Conservation (phyloP, 192 early-diverging fungal species). For the Entophlyctis luteolus region DNA sequence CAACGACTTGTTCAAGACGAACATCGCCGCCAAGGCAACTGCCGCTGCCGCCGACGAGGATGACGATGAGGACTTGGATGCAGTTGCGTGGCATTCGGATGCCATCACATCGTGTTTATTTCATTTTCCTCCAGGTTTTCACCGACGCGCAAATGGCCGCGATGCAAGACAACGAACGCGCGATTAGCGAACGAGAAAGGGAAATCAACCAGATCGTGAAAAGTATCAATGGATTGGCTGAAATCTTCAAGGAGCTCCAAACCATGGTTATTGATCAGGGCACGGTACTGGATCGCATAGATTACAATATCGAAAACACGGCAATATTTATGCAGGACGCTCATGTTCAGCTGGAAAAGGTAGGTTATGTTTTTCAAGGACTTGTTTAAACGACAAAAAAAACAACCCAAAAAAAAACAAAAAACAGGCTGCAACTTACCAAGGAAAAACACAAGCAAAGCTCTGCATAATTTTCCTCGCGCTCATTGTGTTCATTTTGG, state of each 20-base stretch:
- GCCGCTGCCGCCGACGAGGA: slow-evolving; percentile 5
- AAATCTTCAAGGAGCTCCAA: slow-evolving; percentile 90
- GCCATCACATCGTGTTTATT: neutral
- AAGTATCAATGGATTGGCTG: slow-evolving; percentile 82
- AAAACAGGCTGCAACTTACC: slow-evolving; percentile 62
- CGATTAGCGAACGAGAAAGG: slow-evolving; percentile 78
- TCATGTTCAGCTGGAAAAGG: slow-evolving; percentile 75
- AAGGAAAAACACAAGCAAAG: slow-evolving; percentile 75
- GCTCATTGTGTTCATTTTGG: slow-evolving; percentile 70
- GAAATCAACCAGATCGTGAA: slow-evolving; percentile 92
- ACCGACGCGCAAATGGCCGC: slow-evolving; percentile 78
- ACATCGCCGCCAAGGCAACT: slow-evolving; percentile 13
- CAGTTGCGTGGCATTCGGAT: slow-evolving; percentile 26
- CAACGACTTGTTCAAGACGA: slow-evolving; percentile 34
- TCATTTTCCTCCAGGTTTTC: slow-evolving; percentile 57
- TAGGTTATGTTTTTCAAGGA: slow-evolving; percentile 19
- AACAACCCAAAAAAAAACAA: neutral
- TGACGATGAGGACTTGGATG: slow-evolving; percentile 42
- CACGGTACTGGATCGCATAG: slow-evolving; percentile 92
- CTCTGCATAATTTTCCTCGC: slow-evolving; percentile 79
- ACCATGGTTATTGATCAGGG: slow-evolving; percentile 97
- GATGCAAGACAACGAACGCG: slow-evolving; percentile 71
- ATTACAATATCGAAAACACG: slow-evolving; percentile 92
- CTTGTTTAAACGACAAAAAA: neutral
- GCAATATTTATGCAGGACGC: slow-evolving; percentile 76